Base-by-base conservation (phyloP, 1,284 basidiomycete genomes). In the Fomitiporia mediterranea region DNA sequence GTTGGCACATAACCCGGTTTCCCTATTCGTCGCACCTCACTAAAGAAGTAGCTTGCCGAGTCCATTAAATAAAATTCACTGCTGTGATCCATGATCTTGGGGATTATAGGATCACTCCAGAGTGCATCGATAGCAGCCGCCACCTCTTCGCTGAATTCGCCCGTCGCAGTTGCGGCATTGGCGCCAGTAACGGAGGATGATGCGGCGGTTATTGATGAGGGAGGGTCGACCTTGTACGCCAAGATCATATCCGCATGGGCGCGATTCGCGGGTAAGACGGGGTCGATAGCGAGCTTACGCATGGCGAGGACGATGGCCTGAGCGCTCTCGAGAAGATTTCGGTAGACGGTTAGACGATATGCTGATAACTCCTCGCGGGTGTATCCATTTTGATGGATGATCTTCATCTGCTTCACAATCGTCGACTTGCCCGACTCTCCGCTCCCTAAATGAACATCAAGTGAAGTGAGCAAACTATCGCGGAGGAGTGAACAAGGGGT, bases 401-500 rank as follows among this genome's bases (percentile, higher is more conserved):
- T 98, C 79, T 97, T 98, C 95, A 98, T 98, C 73, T 98, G 96
- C 73, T 98, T 98, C 47, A 98, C 94, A 62, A 98, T 94, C 0
- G 95, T 98, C 4, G 86, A 90, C 75, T 98, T 98, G 32, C 95
- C 96, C 0, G 91, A 95, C 76, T 89, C 86, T 65, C 86, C 86
- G n/a, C 85, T 86, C 58, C 84, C 84, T 84, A 64, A 23, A 11
- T 6, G 17, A 15, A 3, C 30, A 30, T 39, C 5, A 42, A 48
- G 15, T 49, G 42, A 46, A 43, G 32, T 38, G 30, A 39, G 35
- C 37, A n/a, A n/a, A n/a, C n/a, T n/a, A n/a, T n/a, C n/a, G n/a
- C n/a, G n/a, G 19, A 38, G 21, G 23, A 21, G 32, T n/a, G 50
- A 25, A n/a, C 13, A 38, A 27, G 32, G 30, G 23, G 2, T 30